These are phyloP conservation scores for Sphenostylis stenocarpa DNA, from an alignment of 306 rosid genomes.

Conservation along the genomic window DNA sequence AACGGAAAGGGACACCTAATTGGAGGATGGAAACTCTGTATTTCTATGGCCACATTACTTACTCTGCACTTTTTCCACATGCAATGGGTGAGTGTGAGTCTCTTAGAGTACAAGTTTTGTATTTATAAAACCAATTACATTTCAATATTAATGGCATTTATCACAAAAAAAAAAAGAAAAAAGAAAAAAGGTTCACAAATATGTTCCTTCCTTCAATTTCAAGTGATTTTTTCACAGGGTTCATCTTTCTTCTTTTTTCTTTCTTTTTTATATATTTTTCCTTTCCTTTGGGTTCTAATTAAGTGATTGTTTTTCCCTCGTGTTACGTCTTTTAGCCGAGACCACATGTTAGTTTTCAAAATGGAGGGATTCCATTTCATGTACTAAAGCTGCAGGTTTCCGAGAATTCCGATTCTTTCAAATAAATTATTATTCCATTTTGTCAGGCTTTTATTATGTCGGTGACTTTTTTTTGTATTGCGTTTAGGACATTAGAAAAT, in stretches of 20 bases:
- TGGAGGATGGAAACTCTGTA: constrained; percentile 5
- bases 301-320: not conserved
- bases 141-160: not conserved
- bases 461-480: not conserved
- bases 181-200: not conserved
- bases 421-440: not conserved
- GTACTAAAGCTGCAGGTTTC: not conserved
- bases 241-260: not conserved
- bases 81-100: constrained; percentile 29
- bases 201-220: constrained; percentile 45
- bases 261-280: no score
- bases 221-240: constrained; percentile 41
- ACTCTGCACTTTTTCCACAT: constrained; percentile 37
- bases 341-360: no score
- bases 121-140: constrained; percentile 19
- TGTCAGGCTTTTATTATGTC: not conserved
- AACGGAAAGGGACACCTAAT: not conserved
- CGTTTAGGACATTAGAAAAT: no score
- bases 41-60: constrained; percentile 4
- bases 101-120: constrained; percentile 38
- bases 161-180: constrained; percentile 20
- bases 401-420: not conserved
- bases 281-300: not conserved
- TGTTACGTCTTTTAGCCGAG: not conserved
- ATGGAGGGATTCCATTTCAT: no score